Percentiles rank a stretch among this genome's conserved stretches.
phyloP scores from a whole-genome alignment of 495 filamentous ascomycete genomes.

The Aspergillus steynii region DNA sequence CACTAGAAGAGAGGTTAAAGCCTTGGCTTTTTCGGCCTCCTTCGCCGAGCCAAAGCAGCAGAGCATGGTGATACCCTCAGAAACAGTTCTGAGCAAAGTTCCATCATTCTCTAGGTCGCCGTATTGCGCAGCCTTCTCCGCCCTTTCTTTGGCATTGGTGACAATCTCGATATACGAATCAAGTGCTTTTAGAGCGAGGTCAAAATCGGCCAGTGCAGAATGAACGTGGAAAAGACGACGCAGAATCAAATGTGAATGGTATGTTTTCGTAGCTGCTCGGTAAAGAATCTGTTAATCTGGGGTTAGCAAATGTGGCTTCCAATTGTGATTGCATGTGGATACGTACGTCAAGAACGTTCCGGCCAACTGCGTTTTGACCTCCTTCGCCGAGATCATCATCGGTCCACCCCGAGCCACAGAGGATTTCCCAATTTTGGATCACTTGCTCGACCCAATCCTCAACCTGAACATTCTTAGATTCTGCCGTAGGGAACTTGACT shows the following conservation, averaged over 20 bases:
- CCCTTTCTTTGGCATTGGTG: conserved; percentile 73
- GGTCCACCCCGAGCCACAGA: conserved; percentile 72
- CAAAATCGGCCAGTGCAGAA: conserved; percentile 79
- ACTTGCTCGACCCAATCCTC: conserved; percentile 80
- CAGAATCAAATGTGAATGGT: conserved; percentile 85
- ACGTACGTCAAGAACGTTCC: conserved; percentile 70
- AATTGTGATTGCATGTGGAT: too few species aligned
- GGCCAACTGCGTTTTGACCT: conserved; percentile 69
- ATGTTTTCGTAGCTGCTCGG: conserved; percentile 85
- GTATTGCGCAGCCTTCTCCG: conserved; percentile 76
- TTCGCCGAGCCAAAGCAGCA: conserved; percentile 74
- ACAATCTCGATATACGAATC: conserved; percentile 89
- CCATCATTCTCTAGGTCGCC: conserved; percentile 75
- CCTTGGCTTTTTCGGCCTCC: conserved; percentile 74
- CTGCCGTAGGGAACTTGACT: conserved; percentile 79
- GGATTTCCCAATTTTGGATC: conserved; percentile 78
- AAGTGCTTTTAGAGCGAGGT: conserved; percentile 81
- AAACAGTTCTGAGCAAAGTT: conserved; percentile 70
- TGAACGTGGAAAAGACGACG: conserved; percentile 89
- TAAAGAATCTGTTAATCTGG: conserved; percentile 64
- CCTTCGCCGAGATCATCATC: conserved; percentile 77
- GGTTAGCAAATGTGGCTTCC: conserved; percentile 1
- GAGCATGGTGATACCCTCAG: conserved; percentile 75
- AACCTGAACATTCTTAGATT: conserved; percentile 68
- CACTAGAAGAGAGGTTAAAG: conserved; percentile 64